phyloP scores from a whole-genome alignment of 169 alveolate species.

The Hepatocystis sp. region DNA sequence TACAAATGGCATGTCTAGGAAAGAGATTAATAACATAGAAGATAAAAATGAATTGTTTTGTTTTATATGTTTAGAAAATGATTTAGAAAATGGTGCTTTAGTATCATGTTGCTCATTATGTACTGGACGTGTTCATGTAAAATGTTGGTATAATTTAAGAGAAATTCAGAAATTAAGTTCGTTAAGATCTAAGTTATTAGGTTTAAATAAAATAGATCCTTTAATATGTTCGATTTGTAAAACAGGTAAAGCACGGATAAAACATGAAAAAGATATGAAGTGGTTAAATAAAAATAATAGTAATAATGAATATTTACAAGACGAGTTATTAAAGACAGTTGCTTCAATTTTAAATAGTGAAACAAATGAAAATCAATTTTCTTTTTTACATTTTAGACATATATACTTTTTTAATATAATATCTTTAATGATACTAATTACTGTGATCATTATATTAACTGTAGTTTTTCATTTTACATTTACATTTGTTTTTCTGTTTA shows the following conservation, averaged over 20 bases:
- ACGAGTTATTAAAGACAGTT: constrained; percentile 52
- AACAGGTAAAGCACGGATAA: constrained; percentile 71
- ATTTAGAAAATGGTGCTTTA: constrained; percentile 24
- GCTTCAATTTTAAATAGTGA: constrained; percentile 48
- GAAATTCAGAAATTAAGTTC: constrained; percentile 52
- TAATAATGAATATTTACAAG: constrained; percentile 68
- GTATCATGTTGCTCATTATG: constrained; percentile 71
- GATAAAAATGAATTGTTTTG: constrained; percentile 59
- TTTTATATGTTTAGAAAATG: constrained; percentile 62
- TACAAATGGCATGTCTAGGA: constrained; percentile 7
- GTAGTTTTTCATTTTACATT: constrained; percentile 34
- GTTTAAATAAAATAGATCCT: constrained; percentile 52
- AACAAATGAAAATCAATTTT: constrained; percentile 13
- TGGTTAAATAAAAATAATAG: constrained; percentile 25
- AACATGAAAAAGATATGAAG: constrained; percentile 58
- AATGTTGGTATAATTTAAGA: constrained; percentile 68
- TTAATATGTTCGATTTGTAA: constrained; percentile 69
- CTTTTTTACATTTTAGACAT: constrained; percentile 43
- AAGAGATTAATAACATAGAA: constrained; percentile 15
- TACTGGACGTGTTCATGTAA: constrained; percentile 68
- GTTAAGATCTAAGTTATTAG: constrained; percentile 56
- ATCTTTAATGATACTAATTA: constrained; percentile 23
- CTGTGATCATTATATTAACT: constrained; percentile 15
- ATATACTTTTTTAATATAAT: constrained; percentile 41
- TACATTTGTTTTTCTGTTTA: constrained; percentile 35